Evolutionary conservation across 148 eudicot species (phyloP), one percentile per base, ranked within the genome.

Genomic region (Talinum fruticosum): DNA sequence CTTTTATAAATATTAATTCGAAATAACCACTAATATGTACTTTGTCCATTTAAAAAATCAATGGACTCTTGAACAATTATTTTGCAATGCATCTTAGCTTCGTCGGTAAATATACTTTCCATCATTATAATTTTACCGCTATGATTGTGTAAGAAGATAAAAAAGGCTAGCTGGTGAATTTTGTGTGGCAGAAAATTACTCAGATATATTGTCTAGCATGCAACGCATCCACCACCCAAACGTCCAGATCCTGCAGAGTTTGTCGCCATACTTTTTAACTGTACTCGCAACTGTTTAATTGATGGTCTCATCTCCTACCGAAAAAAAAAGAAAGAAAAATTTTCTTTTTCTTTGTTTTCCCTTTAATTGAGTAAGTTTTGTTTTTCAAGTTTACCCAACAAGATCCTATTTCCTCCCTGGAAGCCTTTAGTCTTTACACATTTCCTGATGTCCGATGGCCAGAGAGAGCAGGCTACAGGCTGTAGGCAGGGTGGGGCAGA

Each of bases 201-300:
- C 29, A n/a, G 13, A 59, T n/a, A 59, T 10, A n/a, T 59, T 24
- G 29, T 59, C 28, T 8, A n/a, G 64, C 64, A 8, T 59, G 64
- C 64, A 59, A 7, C 18, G 57, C 57, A n/a, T n/a, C 29, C 28
- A 8, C 12, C 26, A n/a, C 12, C 64, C 64, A 59, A 23, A 23
- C 28, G 28, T 59, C 64, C 18, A 29, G 12, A 59, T 8, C 10
- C 12, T n/a, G 26, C 29, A 59, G 64, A 5, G n/a, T 59, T 24
- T 59, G 64, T 23, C 64, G 64, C 64, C 64, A 59, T n/a, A 59
- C 64, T 59, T 59, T 59, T 59, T 59, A 59, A 59, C 64, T 59
- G 26, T n/a, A n/a, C 64, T 24, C n/a, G 10, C 18, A 8, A 51
- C 57, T 18, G 23, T 51, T 51, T 16, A 2, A 16, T 51, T n/a